Evolutionary conservation across 441 rosid genomes (phyloP).

Genomic region (Kokia cookei): DNA sequence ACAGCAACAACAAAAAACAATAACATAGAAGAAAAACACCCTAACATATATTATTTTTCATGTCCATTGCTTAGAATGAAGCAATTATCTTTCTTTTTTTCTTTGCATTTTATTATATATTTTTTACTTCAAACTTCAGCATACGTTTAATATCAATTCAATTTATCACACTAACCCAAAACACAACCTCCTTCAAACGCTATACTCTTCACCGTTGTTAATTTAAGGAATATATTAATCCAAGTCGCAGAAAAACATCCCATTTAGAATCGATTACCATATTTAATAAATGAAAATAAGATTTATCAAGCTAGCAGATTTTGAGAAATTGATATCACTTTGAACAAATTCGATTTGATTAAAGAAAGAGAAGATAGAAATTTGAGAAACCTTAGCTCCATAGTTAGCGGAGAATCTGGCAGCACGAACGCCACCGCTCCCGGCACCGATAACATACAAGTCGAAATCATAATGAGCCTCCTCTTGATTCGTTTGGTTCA

Average conservation of each 20-base stretch:
- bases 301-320: neutral
- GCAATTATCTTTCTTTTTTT: no score
- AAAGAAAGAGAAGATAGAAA: neutral
- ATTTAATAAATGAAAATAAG: no score
- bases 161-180: neutral
- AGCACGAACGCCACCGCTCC: slow-evolving; percentile 99
- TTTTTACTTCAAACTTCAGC: neutral
- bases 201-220: neutral
- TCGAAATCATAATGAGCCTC: slow-evolving; percentile 66
- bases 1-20: neutral
- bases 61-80: no score
- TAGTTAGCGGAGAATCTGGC: slow-evolving; percentile 81
- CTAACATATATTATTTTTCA: neutral
- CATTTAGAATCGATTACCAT: no score
- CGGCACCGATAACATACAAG: slow-evolving; percentile 95
- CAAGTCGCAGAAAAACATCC: no score
- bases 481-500: slow-evolving; percentile 26
- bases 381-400: slow-evolving; percentile 65
- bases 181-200: neutral
- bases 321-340: neutral
- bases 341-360: neutral
- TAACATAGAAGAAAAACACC: neutral
- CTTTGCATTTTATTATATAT: no score
- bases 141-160: neutral
- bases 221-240: no score